Conservation (phyloP, 2,329 filamentous ascomycete genomes). For the Dothiorella sarmentorum region DNA sequence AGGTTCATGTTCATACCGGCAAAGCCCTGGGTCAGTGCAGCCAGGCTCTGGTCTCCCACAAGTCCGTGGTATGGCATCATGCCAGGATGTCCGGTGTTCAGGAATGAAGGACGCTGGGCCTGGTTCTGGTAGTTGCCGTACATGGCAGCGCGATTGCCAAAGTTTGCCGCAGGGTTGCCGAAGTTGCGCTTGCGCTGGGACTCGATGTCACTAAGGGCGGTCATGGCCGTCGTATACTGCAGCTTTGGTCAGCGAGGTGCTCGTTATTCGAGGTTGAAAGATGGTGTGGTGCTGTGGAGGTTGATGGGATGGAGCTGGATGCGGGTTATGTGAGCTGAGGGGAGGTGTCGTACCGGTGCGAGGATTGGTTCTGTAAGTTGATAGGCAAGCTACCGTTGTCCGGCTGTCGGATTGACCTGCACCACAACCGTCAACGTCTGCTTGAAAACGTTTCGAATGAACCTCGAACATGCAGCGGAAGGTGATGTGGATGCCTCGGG, state of each 20-base stretch:
- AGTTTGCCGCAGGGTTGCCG: conserved; percentile 10
- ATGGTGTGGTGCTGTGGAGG: not conserved
- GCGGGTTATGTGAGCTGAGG: not conserved
- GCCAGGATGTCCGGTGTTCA: conserved; percentile 16
- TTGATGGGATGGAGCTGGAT: not conserved
- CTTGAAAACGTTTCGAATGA: not conserved
- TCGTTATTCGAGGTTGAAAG: not conserved
- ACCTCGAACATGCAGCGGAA: not conserved
- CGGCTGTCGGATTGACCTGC: conserved; percentile 17
- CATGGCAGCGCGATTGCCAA: conserved; percentile 14
- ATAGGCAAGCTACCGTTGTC: conserved; percentile 19
- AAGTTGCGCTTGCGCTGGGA: conserved; percentile 19
- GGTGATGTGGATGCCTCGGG: not conserved
- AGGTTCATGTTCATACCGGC: conserved; percentile 19
- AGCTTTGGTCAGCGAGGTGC: not conserved
- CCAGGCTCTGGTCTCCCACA: conserved; percentile 15
- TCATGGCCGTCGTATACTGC: conserved; percentile 10
- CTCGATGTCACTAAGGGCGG: conserved; percentile 15
- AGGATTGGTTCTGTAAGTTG: conserved; percentile 17
- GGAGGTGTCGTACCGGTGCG: conserved; percentile 11
- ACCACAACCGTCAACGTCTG: not conserved
- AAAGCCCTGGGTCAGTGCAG: conserved; percentile 18
- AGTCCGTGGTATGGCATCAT: conserved; percentile 15
- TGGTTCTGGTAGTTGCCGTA: conserved; percentile 14
- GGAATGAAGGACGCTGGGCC: conserved; percentile 13